A percentile compares a stretch with the other conserved stretches of the same genome.
Conservation (phyloP, 2,329 filamentous ascomycete species). For the Colletotrichum orbiculare region DNA sequence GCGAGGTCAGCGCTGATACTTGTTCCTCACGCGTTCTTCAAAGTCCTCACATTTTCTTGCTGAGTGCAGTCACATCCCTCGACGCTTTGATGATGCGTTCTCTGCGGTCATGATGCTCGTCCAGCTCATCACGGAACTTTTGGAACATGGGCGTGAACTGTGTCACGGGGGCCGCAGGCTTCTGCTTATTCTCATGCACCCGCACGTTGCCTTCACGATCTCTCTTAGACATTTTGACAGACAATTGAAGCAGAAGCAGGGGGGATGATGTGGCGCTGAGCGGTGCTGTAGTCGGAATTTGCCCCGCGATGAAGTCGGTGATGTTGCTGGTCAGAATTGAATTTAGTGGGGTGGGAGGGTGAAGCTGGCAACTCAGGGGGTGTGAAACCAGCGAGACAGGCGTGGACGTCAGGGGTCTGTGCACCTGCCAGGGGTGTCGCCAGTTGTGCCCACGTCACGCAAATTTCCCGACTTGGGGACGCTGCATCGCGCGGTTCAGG, state of each 20-base stretch:
- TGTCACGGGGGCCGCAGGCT: slow-evolving; percentile 49
- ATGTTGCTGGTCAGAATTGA: slow-evolving; percentile 31
- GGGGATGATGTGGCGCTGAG: background rate
- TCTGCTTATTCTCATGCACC: slow-evolving; percentile 49
- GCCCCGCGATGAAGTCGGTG: slow-evolving; percentile 23
- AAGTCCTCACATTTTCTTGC: slow-evolving; percentile 88
- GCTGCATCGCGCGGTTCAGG: background rate
- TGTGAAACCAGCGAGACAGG: slow-evolving; percentile 11
- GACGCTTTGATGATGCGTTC: slow-evolving; percentile 92
- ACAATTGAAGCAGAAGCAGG: background rate
- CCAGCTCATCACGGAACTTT: slow-evolving; percentile 85
- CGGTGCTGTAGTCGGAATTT: background rate
- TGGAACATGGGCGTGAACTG: slow-evolving; percentile 82
- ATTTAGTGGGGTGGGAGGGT: slow-evolving; percentile 23
- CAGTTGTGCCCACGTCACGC: slow-evolving; percentile 34
- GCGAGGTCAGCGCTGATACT: slow-evolving; percentile 7
- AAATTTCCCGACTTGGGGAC: slow-evolving; percentile 31
- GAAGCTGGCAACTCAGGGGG: background rate
- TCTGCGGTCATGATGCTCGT: slow-evolving; percentile 92
- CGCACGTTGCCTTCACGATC: slow-evolving; percentile 62
- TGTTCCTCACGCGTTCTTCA: fast-evolving
- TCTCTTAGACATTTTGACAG: slow-evolving; percentile 54
- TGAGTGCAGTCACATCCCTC: slow-evolving; percentile 90
- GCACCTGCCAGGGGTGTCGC: slow-evolving; percentile 22
- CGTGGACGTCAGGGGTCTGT: background rate